Base-by-base conservation (phyloP, 495 filamentous ascomycete genomes). In the Astrothelium subdiscretum region DNA sequence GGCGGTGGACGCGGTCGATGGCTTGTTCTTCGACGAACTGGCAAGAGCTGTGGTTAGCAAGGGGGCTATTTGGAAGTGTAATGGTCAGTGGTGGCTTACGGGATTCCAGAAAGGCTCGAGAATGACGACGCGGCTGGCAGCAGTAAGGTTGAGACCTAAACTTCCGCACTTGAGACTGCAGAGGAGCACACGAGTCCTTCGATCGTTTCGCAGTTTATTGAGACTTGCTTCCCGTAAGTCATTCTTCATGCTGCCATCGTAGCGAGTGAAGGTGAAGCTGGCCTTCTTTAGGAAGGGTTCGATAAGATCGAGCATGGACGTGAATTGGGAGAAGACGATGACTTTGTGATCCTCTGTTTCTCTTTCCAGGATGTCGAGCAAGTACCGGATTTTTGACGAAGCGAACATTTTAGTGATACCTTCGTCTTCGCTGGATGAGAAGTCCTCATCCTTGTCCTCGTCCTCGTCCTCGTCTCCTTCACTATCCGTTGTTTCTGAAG, bases 71-170 rank as follows among this genome's bases (percentile, higher is more conserved):
- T 29, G 3, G 32, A n/a, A 62, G 58, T 31, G 57, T 58, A 27
- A 42, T 79, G 84, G 74, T 80, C 88, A 85, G 20, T 10, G 43
- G n/a, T 5, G 10, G 5, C 24, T 54, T 54, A 54, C 48, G 54
- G 94, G 88, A 74, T 98, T 98, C 94, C 94, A 98, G 74, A 97
- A 98, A 0, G 94, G 94, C 70, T 98, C 94, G 32, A 98, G 76
- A 69, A 98, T 97, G 42, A 98, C 83, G 10, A 98, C 94, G 38
- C 94, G 82, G 64, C 87, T 91, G 18, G 94, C 94, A 0, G 92
- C 94, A 3, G 95, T 97, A 31, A 98, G 79, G 72, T 98, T 98
- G 18, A 98, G 82, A 2, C 94, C 94, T 43, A 98, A 72, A 15
- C 90, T 90, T 65, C 94, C 94, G 70, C 94, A 96, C 62, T 92